These are phyloP conservation scores for Pyrenophora graminea DNA, from an alignment of 2,329 filamentous ascomycete species.

Conservation along the genomic window DNA sequence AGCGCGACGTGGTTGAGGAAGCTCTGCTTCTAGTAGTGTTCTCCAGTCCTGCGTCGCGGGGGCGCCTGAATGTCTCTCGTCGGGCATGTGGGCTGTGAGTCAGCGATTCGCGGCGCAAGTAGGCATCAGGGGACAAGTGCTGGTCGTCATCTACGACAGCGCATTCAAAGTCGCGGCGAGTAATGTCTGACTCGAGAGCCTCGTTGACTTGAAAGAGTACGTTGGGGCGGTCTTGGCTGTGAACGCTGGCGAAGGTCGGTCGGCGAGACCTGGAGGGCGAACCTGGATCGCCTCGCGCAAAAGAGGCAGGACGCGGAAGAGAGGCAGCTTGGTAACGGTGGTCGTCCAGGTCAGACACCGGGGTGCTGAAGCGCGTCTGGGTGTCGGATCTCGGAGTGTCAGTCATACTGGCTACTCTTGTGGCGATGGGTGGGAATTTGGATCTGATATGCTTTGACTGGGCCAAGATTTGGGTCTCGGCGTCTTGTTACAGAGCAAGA, in stretches of 20 bases:
- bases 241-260: slow-evolving; percentile 73
- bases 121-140: slow-evolving; percentile 50
- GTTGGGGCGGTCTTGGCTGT: slow-evolving; percentile 50
- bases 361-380: slow-evolving; percentile 70
- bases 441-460: slow-evolving; percentile 16
- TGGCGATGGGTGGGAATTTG: slow-evolving; percentile 30
- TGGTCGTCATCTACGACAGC: slow-evolving; percentile 77
- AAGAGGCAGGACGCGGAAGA: slow-evolving; percentile 58
- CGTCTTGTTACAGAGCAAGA: slow-evolving; percentile 39
- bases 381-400: slow-evolving; percentile 69
- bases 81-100: slow-evolving; percentile 46
- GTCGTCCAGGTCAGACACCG: slow-evolving; percentile 82
- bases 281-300: slow-evolving; percentile 64
- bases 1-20: slow-evolving; percentile 63
- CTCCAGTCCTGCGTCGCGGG: slow-evolving; percentile 42
- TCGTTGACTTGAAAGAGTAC: slow-evolving; percentile 53
- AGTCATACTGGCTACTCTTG: slow-evolving; percentile 50
- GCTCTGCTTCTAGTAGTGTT: slow-evolving; percentile 49
- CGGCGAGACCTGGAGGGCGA: slow-evolving; percentile 57
- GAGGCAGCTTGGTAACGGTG: slow-evolving; percentile 72
- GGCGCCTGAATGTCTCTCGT: slow-evolving; percentile 51
- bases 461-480: slow-evolving; percentile 10
- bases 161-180: slow-evolving; percentile 81
- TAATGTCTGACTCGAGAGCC: slow-evolving; percentile 50
- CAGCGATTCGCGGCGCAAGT: slow-evolving; percentile 54